A percentile compares a stretch with the other conserved stretches of the same genome.
phyloP scores from a whole-genome alignment of 257 asterid genomes.

The Solanum etuberosum region DNA sequence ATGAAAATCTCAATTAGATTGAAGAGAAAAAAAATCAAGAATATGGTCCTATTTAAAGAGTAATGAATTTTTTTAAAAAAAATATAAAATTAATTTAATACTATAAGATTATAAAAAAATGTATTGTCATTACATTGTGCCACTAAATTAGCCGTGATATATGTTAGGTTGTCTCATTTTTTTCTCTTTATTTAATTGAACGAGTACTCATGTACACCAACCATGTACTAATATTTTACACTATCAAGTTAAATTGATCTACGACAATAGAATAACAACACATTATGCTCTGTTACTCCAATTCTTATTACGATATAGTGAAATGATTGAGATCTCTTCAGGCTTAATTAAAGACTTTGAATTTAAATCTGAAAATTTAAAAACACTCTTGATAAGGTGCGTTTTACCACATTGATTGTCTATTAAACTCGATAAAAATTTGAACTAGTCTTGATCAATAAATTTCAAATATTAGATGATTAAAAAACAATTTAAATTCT shows the following conservation, averaged over 20 bases:
- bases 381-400: background rate
- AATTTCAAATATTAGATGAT: background rate
- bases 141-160: conserved; percentile 46
- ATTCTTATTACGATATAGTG: background rate
- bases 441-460: background rate
- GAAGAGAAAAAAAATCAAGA: background rate
- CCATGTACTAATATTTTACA: background rate
- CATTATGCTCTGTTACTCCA: background rate
- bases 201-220: background rate
- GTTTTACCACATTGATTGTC: background rate
- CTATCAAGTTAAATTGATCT: background rate
- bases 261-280: background rate
- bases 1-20: background rate
- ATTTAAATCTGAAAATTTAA: background rate
- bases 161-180: conserved; percentile 25
- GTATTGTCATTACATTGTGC: conserved; percentile 23
- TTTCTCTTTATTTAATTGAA: background rate
- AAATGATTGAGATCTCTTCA: background rate
- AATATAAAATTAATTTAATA: background rate
- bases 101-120: no score
- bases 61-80: background rate
- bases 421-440: background rate
- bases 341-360: background rate
- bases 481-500: background rate
- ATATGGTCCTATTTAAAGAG: background rate